phyloP scores from a whole-genome alignment of 2,329 filamentous ascomycete genomes.

The Emmonsiellopsis sp. region DNA sequence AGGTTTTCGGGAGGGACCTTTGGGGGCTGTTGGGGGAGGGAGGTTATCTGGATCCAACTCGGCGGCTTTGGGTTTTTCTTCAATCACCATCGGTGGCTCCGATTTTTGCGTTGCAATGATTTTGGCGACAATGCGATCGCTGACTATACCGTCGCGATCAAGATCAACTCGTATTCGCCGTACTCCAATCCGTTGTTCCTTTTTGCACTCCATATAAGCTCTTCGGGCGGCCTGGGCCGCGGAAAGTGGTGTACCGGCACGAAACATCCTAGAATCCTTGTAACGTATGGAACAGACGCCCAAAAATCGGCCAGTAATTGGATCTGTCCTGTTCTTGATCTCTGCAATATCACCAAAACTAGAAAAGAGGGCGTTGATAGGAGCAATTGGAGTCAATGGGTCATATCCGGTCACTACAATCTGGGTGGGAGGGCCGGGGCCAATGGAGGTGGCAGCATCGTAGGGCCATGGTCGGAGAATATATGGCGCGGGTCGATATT shows the following conservation, averaged over 20 bases:
- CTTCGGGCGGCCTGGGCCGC: conserved; percentile 73
- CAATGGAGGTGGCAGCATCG: conserved; percentile 73
- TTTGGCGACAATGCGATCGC: conserved; percentile 65
- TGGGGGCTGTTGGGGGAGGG: conserved; percentile 76
- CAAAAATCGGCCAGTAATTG: conserved; percentile 84
- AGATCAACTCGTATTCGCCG: conserved; percentile 72
- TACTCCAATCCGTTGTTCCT: conserved; percentile 70
- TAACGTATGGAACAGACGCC: conserved; percentile 90
- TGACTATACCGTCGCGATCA: conserved; percentile 79
- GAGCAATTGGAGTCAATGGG: conserved; percentile 70
- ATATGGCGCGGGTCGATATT: conserved; percentile 68
- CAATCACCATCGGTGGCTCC: conserved; percentile 13
- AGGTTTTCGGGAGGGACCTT: conserved; percentile 60
- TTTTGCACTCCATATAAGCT: conserved; percentile 63
- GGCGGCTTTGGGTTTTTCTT: conserved; percentile 18
- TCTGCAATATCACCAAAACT: conserved; percentile 80
- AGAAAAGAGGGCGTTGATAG: conserved; percentile 66
- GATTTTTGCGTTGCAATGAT: conserved; percentile 57
- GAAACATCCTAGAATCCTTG: conserved; percentile 55
- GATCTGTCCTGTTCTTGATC: conserved; percentile 90
- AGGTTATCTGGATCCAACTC: conserved; percentile 22
- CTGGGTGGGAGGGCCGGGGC: conserved; percentile 79
- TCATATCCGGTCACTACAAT: conserved; percentile 96
- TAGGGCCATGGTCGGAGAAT: conserved; percentile 72
- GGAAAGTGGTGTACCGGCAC: conserved; percentile 46